Evolutionary conservation across 306 rosid species (phyloP), one percentile per base, ranked within the genome.

Genomic region (Astragalus membranaceus): DNA sequence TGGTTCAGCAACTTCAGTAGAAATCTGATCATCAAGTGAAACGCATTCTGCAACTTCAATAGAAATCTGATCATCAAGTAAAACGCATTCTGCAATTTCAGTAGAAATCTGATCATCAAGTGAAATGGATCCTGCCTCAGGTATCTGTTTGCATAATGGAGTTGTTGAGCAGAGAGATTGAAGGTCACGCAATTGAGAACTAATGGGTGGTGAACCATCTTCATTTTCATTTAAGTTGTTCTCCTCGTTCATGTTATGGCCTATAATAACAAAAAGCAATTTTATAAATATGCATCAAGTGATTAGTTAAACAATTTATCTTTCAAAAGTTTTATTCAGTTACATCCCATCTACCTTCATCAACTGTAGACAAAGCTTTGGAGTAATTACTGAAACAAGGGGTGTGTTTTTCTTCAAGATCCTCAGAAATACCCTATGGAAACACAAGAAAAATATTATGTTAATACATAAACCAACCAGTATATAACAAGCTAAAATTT

Each of bases 201-300:
- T 94, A n/a, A 94, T 69, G n/a, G 92, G 87, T 17, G 97, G 96
- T 4, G 97, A 85, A 17, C 20, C 72, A 55, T 68, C 75, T 49
- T 55, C 80, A 17, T 70, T 73, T 62, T 70, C 75, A 57, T 14
- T 14, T 33, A 57, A 30, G 51, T 47, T 42, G 58, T 84, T 85
- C 69, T 90, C 94, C 76, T 81, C 84, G 44, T 66, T 84, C 37
- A 68, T 41, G 30, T 15, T 14, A 30, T 74, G 51, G 37, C 32
- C 97, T 93, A 74, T 57, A 55, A 83, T 64, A 57, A 54, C 63
- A 54, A 29, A 68, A 43, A 41, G 63, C 14, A 48, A 17, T 6
- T 12, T 37, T 30, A 10, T 44, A 26, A 29, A 29, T 30, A 48
- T 26, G 57, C 37, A 66, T 14, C 16, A 33, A 3, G 8, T 71